These are phyloP conservation scores for Lizonia empirigonia DNA, from an alignment of 2,329 filamentous ascomycete species.

Conservation along the genomic window DNA sequence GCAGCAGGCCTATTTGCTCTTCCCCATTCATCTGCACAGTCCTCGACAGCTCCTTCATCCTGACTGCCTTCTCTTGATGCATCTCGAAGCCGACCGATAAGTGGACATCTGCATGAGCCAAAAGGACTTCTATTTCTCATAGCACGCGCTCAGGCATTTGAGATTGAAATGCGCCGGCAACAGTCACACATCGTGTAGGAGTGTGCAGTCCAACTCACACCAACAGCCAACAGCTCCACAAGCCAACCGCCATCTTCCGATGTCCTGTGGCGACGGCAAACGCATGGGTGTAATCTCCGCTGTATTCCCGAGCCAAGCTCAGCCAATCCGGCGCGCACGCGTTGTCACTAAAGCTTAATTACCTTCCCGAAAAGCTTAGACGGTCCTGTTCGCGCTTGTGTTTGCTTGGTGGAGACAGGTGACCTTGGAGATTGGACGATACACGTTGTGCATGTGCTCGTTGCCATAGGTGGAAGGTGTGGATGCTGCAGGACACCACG, in stretches of 20 bases:
- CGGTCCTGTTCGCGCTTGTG: neutral
- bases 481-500: neutral
- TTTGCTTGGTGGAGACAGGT: neutral
- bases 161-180: no score
- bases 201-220: neutral
- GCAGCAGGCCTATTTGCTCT: conserved; percentile 30
- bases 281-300: neutral
- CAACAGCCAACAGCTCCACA: neutral
- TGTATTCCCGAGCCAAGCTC: conserved; percentile 1
- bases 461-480: conserved; percentile 3
- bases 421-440: neutral
- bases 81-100: neutral
- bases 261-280: neutral
- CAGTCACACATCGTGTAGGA: neutral
- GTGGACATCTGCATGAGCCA: neutral
- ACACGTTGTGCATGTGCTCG: neutral
- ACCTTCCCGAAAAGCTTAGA: conserved; percentile 31
- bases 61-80: conserved; percentile 1
- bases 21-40: conserved; percentile 9
- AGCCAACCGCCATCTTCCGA: neutral
- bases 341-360: conserved; percentile 21
- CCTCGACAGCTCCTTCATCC: conserved; percentile 9
- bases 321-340: conserved; percentile 27
- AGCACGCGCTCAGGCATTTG: no score
- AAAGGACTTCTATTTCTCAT: no score